These are phyloP conservation scores for Miamiensis avidus DNA, from an alignment of 169 alveolate genomes.

Conservation along the genomic window DNA sequence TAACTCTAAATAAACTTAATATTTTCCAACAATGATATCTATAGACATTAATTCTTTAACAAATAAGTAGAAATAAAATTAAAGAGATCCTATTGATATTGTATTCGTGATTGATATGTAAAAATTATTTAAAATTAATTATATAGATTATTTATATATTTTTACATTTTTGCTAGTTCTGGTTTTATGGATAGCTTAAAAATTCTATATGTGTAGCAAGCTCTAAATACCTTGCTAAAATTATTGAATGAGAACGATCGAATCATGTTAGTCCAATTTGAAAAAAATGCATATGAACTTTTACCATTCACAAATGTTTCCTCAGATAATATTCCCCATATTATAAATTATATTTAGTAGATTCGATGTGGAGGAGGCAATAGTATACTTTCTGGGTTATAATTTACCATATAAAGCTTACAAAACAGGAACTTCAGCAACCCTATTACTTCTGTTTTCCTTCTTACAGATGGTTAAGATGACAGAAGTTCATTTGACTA, in stretches of 20 bases:
- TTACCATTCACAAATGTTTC: slow-evolving; percentile 51
- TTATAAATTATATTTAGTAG: slow-evolving; percentile 26
- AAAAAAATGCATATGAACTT: slow-evolving; percentile 20
- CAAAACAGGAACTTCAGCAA: slow-evolving; percentile 37
- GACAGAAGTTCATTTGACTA: not conserved
- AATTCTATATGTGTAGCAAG: slow-evolving; percentile 41
- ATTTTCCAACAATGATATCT: no score
- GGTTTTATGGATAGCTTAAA: slow-evolving; percentile 57
- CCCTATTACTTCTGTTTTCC: slow-evolving; percentile 36
- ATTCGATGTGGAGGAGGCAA: slow-evolving; percentile 56
- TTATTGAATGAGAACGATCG: slow-evolving; percentile 54
- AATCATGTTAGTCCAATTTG: slow-evolving; percentile 39
- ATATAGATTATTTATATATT: no score
- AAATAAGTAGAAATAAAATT: no score
- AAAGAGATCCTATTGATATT: no score
- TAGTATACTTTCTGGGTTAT: slow-evolving; percentile 55
- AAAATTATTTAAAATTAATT: no score
- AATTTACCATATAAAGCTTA: slow-evolving; percentile 46
- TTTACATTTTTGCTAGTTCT: slow-evolving; percentile 58
- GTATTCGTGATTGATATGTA: no score
- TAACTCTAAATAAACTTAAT: no score
- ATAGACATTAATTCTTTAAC: no score
- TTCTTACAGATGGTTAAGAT: slow-evolving; percentile 66
- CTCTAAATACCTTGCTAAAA: slow-evolving; percentile 42
- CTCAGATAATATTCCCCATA: slow-evolving; percentile 25